These are phyloP conservation scores for Cutaneotrichosporon dermatis DNA, from an alignment of 1,284 basidiomycete genomes.

Conservation along the genomic window DNA sequence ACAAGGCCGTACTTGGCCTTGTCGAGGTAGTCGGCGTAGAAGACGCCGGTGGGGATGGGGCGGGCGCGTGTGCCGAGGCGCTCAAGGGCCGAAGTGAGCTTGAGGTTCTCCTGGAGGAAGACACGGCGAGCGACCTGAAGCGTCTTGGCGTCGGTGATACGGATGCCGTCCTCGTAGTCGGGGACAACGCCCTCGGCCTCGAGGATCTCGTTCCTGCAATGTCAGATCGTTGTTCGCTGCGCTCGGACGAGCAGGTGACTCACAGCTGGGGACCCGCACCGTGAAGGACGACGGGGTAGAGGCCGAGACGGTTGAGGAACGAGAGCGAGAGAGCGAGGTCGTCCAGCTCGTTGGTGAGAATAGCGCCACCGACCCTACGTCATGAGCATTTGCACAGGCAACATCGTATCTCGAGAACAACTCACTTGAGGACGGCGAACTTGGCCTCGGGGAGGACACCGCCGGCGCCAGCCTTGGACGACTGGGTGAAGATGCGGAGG, in stretches of 20 bases:
- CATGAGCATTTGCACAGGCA: not conserved
- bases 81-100: slow-evolving; percentile 83
- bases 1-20: slow-evolving; percentile 90
- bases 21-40: slow-evolving; percentile 91
- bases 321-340: slow-evolving; percentile 87
- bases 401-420: not conserved
- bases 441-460: slow-evolving; percentile 59
- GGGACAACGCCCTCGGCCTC: slow-evolving; percentile 84
- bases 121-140: slow-evolving; percentile 88
- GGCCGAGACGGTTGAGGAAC: slow-evolving; percentile 87
- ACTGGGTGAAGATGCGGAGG: slow-evolving; percentile 88
- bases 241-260: slow-evolving; percentile 10
- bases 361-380: slow-evolving; percentile 75
- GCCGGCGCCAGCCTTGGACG: slow-evolving; percentile 65
- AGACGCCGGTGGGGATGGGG: slow-evolving; percentile 91
- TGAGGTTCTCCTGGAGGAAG: slow-evolving; percentile 91
- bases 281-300: slow-evolving; percentile 91
- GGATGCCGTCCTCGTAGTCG: slow-evolving; percentile 92
- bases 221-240: too few species aligned
- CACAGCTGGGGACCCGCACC: slow-evolving; percentile 85
- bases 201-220: slow-evolving; percentile 68
- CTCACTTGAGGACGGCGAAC: slow-evolving; percentile 81
- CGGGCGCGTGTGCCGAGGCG: slow-evolving; percentile 88
- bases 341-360: slow-evolving; percentile 75
- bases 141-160: slow-evolving; percentile 89